Conservation (phyloP, 1,284 basidiomycete species). For the Wolfiporia cocos region DNA sequence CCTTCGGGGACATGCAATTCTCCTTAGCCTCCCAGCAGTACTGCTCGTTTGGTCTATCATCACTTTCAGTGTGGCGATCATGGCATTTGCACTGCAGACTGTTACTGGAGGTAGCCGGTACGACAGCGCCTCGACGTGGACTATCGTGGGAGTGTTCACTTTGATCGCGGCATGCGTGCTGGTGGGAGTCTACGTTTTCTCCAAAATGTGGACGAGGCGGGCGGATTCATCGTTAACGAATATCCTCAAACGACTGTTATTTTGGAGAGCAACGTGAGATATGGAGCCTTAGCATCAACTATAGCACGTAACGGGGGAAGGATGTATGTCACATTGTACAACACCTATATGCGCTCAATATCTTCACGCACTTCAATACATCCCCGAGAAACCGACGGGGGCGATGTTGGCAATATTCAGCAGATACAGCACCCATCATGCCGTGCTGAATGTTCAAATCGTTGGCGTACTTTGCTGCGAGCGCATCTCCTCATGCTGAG, state of each 20-base stretch:
- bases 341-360: too few relatives aligned
- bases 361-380: too few relatives aligned
- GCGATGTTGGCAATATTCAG: conserved; percentile 14
- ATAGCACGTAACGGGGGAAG: too few relatives aligned
- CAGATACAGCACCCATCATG: conserved; percentile 13
- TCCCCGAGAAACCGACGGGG: conserved; percentile 17
- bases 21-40: conserved; percentile 47
- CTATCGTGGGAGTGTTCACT: conserved; percentile 27
- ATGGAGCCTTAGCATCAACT: neutral
- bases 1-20: conserved; percentile 41
- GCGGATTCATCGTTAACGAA: neutral
- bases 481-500: conserved; percentile 17
- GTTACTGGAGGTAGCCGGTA: conserved; percentile 16
- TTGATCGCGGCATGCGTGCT: conserved; percentile 32
- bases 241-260: neutral
- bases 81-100: conserved; percentile 37
- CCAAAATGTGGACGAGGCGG: conserved; percentile 39
- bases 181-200: conserved; percentile 42
- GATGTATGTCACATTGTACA: too few relatives aligned
- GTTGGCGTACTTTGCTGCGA: conserved; percentile 12
- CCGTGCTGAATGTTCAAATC: conserved; percentile 13
- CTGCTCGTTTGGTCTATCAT: conserved; percentile 51
- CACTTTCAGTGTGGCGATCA: conserved; percentile 37
- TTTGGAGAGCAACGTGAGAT: neutral
- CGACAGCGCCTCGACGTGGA: conserved; percentile 30